Base-by-base conservation (phyloP, 805 yeast species). In the Metschnikowia santaceciliae region DNA sequence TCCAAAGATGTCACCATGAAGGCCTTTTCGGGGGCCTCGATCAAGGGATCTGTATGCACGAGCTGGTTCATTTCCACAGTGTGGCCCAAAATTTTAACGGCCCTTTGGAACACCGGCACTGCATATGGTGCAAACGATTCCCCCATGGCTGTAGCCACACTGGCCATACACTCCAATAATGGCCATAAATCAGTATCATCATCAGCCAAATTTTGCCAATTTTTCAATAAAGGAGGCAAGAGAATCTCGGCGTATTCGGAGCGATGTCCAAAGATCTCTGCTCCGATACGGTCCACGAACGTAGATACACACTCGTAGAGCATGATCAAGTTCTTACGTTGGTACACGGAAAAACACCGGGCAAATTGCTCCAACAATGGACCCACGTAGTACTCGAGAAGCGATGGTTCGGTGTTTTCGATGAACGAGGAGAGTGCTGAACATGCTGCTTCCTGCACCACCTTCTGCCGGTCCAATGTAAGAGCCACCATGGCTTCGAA, bases 391-490 rank as follows among this genome's bases (percentile, higher is more conserved):
- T 84, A 84, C 23, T 76, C 78, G 45, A 91, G 75, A 39, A 86
- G 64, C 40, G 75, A 77, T 1, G 82, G 68, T 48, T 88, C 90
- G 20, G 94, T 78, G 51, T 77, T 80, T 61, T 91, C 97, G 38
- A 91, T 83, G 54, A 91, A 87, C 50, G 83, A 84, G 0, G 96
- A 86, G 41, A 92, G 78, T 10, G 97, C 88, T 35, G 90, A 81
- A 59, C 96, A 89, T 1, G 96, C 97, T 50, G 96, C 86, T 61
- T 90, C 92, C 70, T 94, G 99, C n/a, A 92, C 99, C 51, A 86
- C 87, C 64, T 91, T 90, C 71, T 89, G 90, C 47, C 74, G 77
- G 66, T 94, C 98, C 58, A 90, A 71, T 22, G 88, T 82, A 68
- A 94, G 86, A 46, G 66, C 71, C 64, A 94, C 78, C 44, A 94